Base-by-base conservation (phyloP, 257 asterid species). In the Buddleja alternifolia region DNA sequence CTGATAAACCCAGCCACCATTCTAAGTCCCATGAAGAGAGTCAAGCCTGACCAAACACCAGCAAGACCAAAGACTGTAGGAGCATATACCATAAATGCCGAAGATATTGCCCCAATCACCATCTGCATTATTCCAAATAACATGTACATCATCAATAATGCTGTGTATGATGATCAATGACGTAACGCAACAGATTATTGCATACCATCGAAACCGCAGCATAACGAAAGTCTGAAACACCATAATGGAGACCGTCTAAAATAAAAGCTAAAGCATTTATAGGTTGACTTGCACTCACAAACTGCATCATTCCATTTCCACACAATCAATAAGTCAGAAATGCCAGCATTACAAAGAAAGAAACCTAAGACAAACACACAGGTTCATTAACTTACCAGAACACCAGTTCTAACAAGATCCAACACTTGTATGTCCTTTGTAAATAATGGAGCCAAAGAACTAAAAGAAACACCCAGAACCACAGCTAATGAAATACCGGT, bases 11-110 rank as follows among this genome's bases (percentile, higher is more conserved):
- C 98, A 59, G 97, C 92, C 66, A 77, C 67, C 83, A 66, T 82
- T 70, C 98, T 83, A 60, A 93, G 85, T 67, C 85, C 86, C 98
- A 93, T 90, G 85, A 93, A 78, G 45, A 93, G 87, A 67, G 92
- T 73, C 82, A 93, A 78, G 69, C 98, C 98, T 12, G 72, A 75
- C 98, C 98, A 93, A 75, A 93, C 95, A 74, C 98, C 98, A 9
- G 77, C 83, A 68, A 93, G 97, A 47, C 98, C 98, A 56, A 82
- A 71, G 37, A 56, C 63, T 61, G 66, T 73, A 45, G 97, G 84
- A 78, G 94, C 96, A 63, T 60, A 85, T 45, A 93, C 72, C 89
- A 93, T 66, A 78, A 81, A 88, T 40, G 75, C 73, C 32, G 94
- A 90, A 24, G 97, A 90, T 69, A 90, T 77, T 57, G 86, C 90